Evolutionary conservation across 805 yeast genomes (phyloP).

Genomic region (Kazachstania viticola): DNA sequence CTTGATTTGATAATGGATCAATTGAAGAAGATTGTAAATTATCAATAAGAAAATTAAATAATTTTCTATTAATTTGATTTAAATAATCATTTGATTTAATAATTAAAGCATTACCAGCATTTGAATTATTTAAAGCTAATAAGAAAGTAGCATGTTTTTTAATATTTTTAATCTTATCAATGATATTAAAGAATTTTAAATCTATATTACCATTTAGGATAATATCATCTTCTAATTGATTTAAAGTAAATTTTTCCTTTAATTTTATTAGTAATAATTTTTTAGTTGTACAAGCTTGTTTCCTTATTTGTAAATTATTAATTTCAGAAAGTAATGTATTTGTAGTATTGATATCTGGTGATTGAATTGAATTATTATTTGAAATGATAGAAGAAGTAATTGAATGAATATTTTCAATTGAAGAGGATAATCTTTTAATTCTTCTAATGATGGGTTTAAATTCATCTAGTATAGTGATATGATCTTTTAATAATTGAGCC

Average conservation of each 20-base stretch:
- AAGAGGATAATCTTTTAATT: slow-evolving; percentile 25
- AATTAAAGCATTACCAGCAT: slow-evolving; percentile 56
- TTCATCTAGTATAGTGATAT: slow-evolving; percentile 36
- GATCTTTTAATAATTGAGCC: slow-evolving; percentile 44
- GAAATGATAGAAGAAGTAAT: slow-evolving; percentile 4
- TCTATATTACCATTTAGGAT: slow-evolving; percentile 33
- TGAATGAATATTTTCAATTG: slow-evolving; percentile 14
- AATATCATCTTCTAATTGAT: slow-evolving; percentile 58
- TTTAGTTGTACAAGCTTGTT: slow-evolving; percentile 28
- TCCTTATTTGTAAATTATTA: slow-evolving; percentile 8
- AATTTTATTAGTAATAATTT: slow-evolving; percentile 41
- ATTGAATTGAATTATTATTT: background rate
- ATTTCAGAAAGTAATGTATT: slow-evolving; percentile 9
- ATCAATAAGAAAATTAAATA: slow-evolving; percentile 33
- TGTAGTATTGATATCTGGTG: slow-evolving; percentile 20
- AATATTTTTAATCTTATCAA: slow-evolving; percentile 52
- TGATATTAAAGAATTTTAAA: slow-evolving; percentile 46
- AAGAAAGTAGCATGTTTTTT: slow-evolving; percentile 59
- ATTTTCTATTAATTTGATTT: slow-evolving; percentile 41
- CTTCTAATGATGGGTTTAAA: slow-evolving; percentile 35
- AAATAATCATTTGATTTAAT: slow-evolving; percentile 41
- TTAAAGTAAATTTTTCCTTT: slow-evolving; percentile 52
- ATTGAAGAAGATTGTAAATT: slow-evolving; percentile 15
- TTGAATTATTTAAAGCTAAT: slow-evolving; percentile 56
- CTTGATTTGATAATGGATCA: slow-evolving; percentile 5